Evolutionary conservation across 306 rosid species (phyloP).

Genomic region (Cucurbita maxima): DNA sequence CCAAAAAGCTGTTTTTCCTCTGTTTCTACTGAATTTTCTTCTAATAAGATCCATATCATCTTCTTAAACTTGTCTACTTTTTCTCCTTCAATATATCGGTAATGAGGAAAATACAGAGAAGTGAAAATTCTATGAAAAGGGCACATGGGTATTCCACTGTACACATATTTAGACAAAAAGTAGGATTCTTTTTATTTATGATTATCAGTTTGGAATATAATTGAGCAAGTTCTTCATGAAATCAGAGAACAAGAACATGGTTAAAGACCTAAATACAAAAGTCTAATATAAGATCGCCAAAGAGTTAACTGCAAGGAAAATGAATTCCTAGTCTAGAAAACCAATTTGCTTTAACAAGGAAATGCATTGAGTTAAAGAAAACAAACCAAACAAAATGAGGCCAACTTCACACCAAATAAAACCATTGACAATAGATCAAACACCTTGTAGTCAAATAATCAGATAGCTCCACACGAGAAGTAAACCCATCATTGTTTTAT

Average conservation of each 20-base stretch:
- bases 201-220: no score
- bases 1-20: not conserved
- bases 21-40: not conserved
- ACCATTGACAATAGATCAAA: not conserved
- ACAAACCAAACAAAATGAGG: not conserved
- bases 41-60: not conserved
- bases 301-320: not conserved
- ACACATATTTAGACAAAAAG: no score
- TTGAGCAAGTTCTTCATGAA: not conserved
- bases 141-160: not conserved
- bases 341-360: not conserved
- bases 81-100: not conserved
- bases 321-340: not conserved
- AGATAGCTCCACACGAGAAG: not conserved
- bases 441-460: not conserved
- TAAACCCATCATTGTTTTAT: not conserved
- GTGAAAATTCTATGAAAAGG: not conserved
- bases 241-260: not conserved
- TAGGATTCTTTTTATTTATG: no score
- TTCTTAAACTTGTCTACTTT: not conserved
- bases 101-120: not conserved
- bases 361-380: not conserved
- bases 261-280: not conserved
- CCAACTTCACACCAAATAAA: not conserved
- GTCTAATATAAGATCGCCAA: not conserved